Evolutionary conservation across 176 grass and related monocot species (phyloP), one percentile per base, ranked within the genome.

Genomic region (Stipa capillata): DNA sequence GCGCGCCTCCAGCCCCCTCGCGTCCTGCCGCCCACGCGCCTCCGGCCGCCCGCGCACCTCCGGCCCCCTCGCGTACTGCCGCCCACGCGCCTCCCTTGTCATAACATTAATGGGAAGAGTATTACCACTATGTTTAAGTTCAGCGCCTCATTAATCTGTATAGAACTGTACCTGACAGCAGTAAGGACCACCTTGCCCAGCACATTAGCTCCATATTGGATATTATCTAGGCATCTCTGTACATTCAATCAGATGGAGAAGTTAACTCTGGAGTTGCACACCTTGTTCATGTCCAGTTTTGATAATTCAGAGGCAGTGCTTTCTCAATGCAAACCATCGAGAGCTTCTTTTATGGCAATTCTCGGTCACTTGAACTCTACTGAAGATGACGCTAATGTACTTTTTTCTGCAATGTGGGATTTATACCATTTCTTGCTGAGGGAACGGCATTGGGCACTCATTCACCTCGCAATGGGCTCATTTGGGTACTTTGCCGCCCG

Each of bases 401-500:
- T 92, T 70, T 92, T 68, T 82, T 85, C 79, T 77, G 85, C 89
- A 39, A 89, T 94, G 48, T 85, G 81, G 58, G 87, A 90, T 74
- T 41, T 94, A n/a, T 92, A 83, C 74, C 92, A 92, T 83, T 70
- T 89, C 16, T 69, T 98, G 71, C 56, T 98, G 50, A 94, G 84
- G 82, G 92, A 94, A 79, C 78, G 73, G 0, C 87, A 94, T 51
- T 98, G 92, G 92, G 91, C 89, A 60, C 59, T 94, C 45, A 84
- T 90, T 73, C 95, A 98, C 59, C 69, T 92, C n/a, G 73, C 83
- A 23, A 58, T 94, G 82, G 70, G 62, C 65, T 87, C 95, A n/a
- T 98, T 98, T 76, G 87, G 92, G 40, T 92, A 94, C 83, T 94
- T 94, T 39, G 95, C 92, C 0, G 87, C 89, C 48, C 90, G 87